Percentiles rank a stretch among this genome's conserved stretches.
phyloP scores from a whole-genome alignment of 371 early-diverging fungal genomes.

The Paraphysoderma sedebokerense region DNA sequence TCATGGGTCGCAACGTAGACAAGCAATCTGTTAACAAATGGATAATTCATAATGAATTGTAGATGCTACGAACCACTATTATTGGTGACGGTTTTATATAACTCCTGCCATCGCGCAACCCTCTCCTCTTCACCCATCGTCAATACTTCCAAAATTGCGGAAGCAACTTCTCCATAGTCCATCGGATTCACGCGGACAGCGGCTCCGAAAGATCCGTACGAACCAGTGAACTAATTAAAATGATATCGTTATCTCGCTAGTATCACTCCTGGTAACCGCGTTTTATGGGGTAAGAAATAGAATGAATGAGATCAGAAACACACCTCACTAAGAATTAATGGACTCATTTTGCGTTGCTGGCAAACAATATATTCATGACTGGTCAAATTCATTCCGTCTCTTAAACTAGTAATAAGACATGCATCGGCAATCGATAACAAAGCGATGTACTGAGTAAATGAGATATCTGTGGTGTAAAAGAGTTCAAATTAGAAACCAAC shows the following conservation, averaged over 20 bases:
- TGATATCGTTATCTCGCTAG: no score
- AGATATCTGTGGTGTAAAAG: conserved; percentile 87
- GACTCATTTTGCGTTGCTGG: conserved; percentile 64
- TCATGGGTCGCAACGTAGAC: no score
- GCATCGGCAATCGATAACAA: conserved; percentile 93
- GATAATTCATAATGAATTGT: no score
- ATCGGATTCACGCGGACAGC: conserved; percentile 94
- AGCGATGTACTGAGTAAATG: conserved; percentile 88
- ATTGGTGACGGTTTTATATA: no score
- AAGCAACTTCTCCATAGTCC: conserved; percentile 87
- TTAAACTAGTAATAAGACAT: conserved; percentile 90
- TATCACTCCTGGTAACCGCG: no score
- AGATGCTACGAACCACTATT: no score
- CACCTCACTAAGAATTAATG: no score
- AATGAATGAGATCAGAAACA: no score
- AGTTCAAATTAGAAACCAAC: no score
- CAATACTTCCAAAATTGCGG: conserved; percentile 77
- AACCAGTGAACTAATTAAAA: conserved; percentile 97
- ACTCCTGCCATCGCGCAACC: no score
- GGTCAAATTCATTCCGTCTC: conserved; percentile 99
- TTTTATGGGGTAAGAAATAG: no score
- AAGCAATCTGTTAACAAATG: no score
- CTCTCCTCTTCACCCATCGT: conserved; percentile 68
- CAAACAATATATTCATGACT: conserved; percentile 81
- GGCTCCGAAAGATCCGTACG: conserved; percentile 77